Conservation (phyloP, 75 land plant genomes). For the Adiantum capillusveneris region DNA sequence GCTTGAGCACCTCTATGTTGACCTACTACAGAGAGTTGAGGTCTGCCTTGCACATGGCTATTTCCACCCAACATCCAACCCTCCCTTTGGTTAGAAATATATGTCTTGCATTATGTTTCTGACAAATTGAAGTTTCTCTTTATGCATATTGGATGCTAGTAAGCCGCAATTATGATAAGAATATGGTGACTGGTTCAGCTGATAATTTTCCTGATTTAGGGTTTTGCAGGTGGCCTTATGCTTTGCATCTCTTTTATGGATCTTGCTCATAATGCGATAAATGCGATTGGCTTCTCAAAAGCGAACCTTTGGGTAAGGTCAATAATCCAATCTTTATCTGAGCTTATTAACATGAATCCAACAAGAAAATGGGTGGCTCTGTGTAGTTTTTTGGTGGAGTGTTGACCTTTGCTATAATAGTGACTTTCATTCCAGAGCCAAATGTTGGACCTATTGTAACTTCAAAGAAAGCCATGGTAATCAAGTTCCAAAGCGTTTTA, state of each 20-base stretch:
- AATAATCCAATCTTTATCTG: not conserved
- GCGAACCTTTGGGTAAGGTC: conserved; percentile 79
- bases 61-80: too few relatives aligned
- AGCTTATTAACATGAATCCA: not conserved
- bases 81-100: too few relatives aligned
- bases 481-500: not conserved
- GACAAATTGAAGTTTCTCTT: too few relatives aligned
- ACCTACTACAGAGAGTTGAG: too few relatives aligned
- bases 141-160: too few relatives aligned
- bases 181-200: too few relatives aligned
- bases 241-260: conserved; percentile 87
- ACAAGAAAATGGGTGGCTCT: too few relatives aligned
- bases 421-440: conserved; percentile 82
- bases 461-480: not conserved
- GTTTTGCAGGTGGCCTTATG: conserved; percentile 96
- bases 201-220: conserved; percentile 34
- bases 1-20: too few relatives aligned
- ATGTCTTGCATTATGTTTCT: too few relatives aligned
- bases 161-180: too few relatives aligned
- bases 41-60: too few relatives aligned
- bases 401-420: conserved; percentile 62
- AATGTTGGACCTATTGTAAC: conserved; percentile 36
- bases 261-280: conserved; percentile 89
- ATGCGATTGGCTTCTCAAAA: conserved; percentile 79
- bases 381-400: conserved; percentile 88